Percentiles rank a stretch among this genome's conserved stretches.
Evolutionary conservation across 768 basidiomycete species (phyloP).

Genomic region (Panaeolus papilionaceus): DNA sequence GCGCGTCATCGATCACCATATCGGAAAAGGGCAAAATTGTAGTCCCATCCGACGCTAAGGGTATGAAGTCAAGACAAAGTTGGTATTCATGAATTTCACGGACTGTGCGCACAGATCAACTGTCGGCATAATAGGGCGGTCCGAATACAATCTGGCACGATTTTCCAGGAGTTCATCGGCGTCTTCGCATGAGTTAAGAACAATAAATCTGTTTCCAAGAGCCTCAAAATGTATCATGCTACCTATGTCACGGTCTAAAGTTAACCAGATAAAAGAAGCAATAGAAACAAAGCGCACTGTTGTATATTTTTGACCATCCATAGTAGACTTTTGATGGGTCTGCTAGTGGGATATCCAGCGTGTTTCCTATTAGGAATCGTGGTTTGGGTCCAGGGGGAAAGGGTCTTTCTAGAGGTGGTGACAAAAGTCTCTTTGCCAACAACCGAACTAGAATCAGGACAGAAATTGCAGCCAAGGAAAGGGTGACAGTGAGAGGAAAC

Average conservation of each 20-base stretch:
- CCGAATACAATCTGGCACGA: constrained; percentile 14
- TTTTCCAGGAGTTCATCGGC: constrained; percentile 20
- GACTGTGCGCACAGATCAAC: too few relatives aligned
- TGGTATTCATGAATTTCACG: too few relatives aligned
- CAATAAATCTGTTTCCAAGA: constrained; percentile 28
- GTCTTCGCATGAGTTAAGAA: constrained; percentile 30
- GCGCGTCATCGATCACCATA: constrained; percentile 44
- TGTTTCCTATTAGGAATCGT: constrained; percentile 33
- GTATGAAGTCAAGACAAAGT: too few relatives aligned
- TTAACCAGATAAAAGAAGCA: not conserved
- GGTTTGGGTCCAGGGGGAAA: constrained; percentile 32
- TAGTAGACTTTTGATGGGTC: constrained; percentile 18
- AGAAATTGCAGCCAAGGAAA: too few relatives aligned
- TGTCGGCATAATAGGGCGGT: constrained; percentile 13
- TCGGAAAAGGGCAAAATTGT: constrained; percentile 39
- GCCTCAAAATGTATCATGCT: constrained; percentile 28
- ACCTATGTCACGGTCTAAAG: constrained; percentile 2
- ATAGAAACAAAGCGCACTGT: constrained; percentile 21
- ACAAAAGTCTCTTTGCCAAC: too few relatives aligned
- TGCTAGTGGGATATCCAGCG: constrained; percentile 23
- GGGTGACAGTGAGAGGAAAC: too few relatives aligned
- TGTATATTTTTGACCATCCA: constrained; percentile 26
- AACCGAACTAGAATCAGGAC: too few relatives aligned
- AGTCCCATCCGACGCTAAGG: constrained; percentile 40
- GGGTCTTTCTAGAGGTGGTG: not conserved